Conservation (phyloP, 441 rosid species). For the Populus hybrid region DNA sequence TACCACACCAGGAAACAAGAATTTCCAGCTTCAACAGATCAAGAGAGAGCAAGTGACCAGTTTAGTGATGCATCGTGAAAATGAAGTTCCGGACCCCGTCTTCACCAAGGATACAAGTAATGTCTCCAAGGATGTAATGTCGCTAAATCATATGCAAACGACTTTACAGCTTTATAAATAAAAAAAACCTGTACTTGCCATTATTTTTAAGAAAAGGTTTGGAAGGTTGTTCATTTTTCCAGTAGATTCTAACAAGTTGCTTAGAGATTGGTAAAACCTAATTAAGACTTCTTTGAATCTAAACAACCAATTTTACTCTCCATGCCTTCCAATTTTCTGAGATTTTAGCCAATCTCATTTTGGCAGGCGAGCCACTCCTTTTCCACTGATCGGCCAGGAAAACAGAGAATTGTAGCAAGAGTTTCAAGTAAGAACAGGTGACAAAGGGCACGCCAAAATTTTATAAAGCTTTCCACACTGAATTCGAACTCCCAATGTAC, state of each 20-base stretch:
- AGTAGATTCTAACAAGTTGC: neutral
- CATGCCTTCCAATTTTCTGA: neutral
- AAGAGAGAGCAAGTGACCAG: too few relatives aligned
- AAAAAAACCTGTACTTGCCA: too few relatives aligned
- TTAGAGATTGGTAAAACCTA: neutral
- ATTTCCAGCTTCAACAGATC: too few relatives aligned
- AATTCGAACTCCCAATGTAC: neutral
- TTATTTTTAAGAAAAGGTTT: too few relatives aligned
- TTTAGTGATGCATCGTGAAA: too few relatives aligned
- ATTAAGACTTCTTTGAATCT: neutral
- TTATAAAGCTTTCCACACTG: neutral
- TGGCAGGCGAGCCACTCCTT: neutral
- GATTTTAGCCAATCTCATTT: neutral
- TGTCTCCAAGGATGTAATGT: too few relatives aligned
- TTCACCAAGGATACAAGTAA: too few relatives aligned
- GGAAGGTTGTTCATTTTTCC: neutral
- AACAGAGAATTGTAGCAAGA: neutral
- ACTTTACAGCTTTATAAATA: too few relatives aligned
- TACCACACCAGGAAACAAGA: too few relatives aligned
- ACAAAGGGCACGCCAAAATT: too few relatives aligned
- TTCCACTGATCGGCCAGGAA: neutral
- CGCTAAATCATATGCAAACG: too few relatives aligned
- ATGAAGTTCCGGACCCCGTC: too few relatives aligned
- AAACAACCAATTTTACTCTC: neutral
- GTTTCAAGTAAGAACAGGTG: neutral